These are phyloP conservation scores for Iris macrosiphon DNA, from an alignment of 106 monocot species.

Conservation along the genomic window DNA sequence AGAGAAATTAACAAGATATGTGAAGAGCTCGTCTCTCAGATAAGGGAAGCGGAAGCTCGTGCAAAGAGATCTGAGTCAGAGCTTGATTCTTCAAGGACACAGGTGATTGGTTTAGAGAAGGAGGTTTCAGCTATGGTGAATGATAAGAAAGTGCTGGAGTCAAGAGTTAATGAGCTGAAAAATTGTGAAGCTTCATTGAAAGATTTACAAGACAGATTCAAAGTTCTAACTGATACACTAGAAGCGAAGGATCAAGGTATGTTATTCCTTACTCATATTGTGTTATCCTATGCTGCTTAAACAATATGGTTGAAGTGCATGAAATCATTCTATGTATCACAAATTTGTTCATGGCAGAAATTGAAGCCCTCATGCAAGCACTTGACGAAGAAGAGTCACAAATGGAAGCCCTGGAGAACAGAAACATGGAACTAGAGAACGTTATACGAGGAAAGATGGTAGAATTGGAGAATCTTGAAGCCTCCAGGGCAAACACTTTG, in stretches of 20 bases:
- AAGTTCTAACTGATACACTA: conserved; percentile 46
- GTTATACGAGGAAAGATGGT: conserved; percentile 41
- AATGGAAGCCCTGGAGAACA: conserved; percentile 59
- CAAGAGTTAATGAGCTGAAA: conserved; percentile 36
- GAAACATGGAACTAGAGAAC: conserved; percentile 44
- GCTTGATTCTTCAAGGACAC: conserved; percentile 52
- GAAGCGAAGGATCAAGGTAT: conserved; percentile 89
- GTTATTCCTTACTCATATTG: conserved; percentile 3
- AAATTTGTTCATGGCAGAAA: conserved; percentile 47
- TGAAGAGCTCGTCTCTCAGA: conserved; percentile 73
- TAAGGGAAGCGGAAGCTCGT: conserved; percentile 61
- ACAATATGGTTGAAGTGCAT: background rate
- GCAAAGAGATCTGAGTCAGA: conserved; percentile 36
- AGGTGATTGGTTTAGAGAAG: conserved; percentile 44
- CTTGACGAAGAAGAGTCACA: conserved; percentile 95
- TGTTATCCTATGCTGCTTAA: background rate
- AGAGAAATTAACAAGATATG: conserved; percentile 50
- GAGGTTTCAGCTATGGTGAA: conserved; percentile 33
- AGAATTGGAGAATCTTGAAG: conserved; percentile 57
- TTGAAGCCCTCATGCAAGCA: conserved; percentile 86
- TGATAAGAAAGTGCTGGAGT: conserved; percentile 36
- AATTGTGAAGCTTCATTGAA: conserved; percentile 41
- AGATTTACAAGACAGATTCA: conserved; percentile 43
- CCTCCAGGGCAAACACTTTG: conserved; percentile 50
- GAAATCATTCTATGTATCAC: background rate